Conservation (phyloP, 202 grass and related monocot species). For the Schoenoplectus tabernaemontani region DNA sequence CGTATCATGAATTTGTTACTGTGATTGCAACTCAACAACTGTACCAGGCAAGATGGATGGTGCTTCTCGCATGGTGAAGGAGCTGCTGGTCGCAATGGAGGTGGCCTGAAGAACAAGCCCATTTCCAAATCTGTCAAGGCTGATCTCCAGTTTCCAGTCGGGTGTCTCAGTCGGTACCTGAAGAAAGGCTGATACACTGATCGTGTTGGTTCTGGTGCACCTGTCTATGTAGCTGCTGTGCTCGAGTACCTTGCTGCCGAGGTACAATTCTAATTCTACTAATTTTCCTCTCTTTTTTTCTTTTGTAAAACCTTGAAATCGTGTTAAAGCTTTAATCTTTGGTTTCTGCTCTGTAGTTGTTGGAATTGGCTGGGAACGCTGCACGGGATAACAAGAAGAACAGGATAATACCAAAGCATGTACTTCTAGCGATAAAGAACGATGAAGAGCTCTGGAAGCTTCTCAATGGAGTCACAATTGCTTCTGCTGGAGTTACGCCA, state of each 20-base stretch:
- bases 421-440: constrained; percentile 44
- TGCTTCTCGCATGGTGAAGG: constrained; percentile 4
- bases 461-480: constrained; percentile 38
- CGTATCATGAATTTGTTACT: too few species aligned
- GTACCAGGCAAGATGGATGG: constrained; percentile 17
- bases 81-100: constrained; percentile 22
- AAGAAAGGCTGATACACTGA: constrained; percentile 50
- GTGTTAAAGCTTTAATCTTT: too few species aligned
- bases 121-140: constrained; percentile 47
- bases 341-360: neutral
- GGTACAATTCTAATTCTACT: neutral
- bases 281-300: neutral
- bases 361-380: constrained; percentile 52
- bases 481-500: constrained; percentile 42
- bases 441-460: constrained; percentile 47
- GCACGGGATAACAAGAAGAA: constrained; percentile 53
- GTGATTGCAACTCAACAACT: neutral
- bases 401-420: constrained; percentile 39
- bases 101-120: constrained; percentile 26
- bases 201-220: constrained; percentile 45
- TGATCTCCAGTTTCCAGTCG: constrained; percentile 30
- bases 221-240: constrained; percentile 40
- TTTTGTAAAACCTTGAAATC: neutral
- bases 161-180: constrained; percentile 31
- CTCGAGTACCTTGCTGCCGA: constrained; percentile 44